Conservation (phyloP, 805 yeast genomes). For the Grigorovia transvaalensis region DNA sequence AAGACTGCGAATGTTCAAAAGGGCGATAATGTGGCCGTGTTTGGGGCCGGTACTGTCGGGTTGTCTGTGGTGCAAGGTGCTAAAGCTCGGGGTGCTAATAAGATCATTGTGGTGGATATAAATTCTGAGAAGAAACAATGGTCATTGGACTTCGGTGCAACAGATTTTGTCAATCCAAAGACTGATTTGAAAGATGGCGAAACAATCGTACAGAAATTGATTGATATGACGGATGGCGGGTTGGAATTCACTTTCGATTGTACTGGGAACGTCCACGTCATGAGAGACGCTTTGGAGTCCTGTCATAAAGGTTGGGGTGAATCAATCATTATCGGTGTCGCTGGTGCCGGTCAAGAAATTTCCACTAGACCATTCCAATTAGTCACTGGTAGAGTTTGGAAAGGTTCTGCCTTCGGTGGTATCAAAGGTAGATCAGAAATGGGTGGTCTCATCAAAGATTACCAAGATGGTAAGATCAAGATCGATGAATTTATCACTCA, state of each 20-base stretch:
- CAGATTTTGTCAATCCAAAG: constrained; percentile 80
- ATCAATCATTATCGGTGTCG: constrained; percentile 92
- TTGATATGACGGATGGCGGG: constrained; percentile 94
- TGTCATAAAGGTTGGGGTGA: constrained; percentile 99
- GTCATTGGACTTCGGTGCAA: constrained; percentile 88
- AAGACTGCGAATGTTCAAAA: constrained; percentile 78
- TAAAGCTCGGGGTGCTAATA: constrained; percentile 64
- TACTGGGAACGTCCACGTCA: constrained; percentile 90
- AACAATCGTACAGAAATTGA: constrained; percentile 68
- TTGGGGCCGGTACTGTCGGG: constrained; percentile 98
- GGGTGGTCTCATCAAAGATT: constrained; percentile 82
- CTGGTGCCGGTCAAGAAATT: constrained; percentile 96
- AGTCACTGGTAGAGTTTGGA: constrained; percentile 98
- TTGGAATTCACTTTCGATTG: constrained; percentile 94
- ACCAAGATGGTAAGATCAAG: constrained; percentile 67
- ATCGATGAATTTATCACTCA: constrained; percentile 95
- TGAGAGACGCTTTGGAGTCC: constrained; percentile 94
- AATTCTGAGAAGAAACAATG: constrained; percentile 76
- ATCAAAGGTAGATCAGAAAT: constrained; percentile 95
- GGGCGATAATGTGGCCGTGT: constrained; percentile 91
- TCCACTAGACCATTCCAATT: constrained; percentile 97
- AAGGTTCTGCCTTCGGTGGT: constrained; percentile 99
- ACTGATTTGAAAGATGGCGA: constrained; percentile 60
- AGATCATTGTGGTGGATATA: constrained; percentile 78
- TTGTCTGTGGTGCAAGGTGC: constrained; percentile 96